phyloP scores from a whole-genome alignment of 805 yeast species.

The Kodamaea nitidulidarum region DNA sequence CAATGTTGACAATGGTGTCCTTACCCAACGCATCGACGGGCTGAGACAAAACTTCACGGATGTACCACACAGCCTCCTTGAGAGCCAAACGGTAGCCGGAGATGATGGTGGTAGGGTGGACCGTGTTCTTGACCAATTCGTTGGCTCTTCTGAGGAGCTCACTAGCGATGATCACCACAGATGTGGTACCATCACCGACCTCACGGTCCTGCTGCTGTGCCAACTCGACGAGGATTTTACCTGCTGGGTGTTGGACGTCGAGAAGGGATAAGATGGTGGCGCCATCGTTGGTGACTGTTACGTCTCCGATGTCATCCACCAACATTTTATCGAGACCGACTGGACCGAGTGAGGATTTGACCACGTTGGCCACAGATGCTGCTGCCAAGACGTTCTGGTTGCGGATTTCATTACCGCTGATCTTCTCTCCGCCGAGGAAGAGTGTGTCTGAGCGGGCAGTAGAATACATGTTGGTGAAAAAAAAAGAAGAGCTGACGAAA shows the following conservation, averaged over 20 bases:
- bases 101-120: constrained; percentile 97
- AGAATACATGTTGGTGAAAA: constrained; percentile 49
- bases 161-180: constrained; percentile 93
- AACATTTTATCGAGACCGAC: constrained; percentile 98
- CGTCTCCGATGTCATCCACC: constrained; percentile 98
- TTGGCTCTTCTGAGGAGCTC: constrained; percentile 90
- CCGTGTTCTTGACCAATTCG: constrained; percentile 85
- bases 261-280: constrained; percentile 88
- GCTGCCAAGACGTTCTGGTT: constrained; percentile 96
- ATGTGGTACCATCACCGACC: constrained; percentile 97
- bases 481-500: background rate
- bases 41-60: constrained; percentile 77
- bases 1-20: constrained; percentile 83
- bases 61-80: constrained; percentile 83
- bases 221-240: constrained; percentile 90
- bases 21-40: constrained; percentile 78
- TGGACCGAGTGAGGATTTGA: constrained; percentile 93
- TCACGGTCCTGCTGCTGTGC: constrained; percentile 99
- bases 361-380: constrained; percentile 75
- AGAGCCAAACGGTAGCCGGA: constrained; percentile 94
- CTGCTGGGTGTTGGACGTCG: constrained; percentile 99
- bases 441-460: constrained; percentile 87
- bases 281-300: constrained; percentile 97
- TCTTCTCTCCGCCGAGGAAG: constrained; percentile 92
- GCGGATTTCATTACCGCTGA: constrained; percentile 94